A percentile compares a stretch with the other conserved stretches of the same genome.
These are phyloP conservation scores for Rhododendron williamsianum DNA, from an alignment of 148 eudicot species.

Conservation along the genomic window DNA sequence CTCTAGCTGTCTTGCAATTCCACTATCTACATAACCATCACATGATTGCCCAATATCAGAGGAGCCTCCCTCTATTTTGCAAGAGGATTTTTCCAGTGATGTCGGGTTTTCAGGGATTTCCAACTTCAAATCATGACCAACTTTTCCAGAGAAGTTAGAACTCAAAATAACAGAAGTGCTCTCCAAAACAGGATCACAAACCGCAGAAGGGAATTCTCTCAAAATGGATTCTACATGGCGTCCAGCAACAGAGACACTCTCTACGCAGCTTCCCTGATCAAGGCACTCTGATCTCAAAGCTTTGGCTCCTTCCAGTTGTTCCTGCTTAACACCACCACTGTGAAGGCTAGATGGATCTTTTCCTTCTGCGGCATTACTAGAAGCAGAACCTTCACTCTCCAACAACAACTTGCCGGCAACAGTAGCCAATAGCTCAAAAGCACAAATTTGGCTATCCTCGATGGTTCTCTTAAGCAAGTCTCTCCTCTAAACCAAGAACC, in stretches of 20 bases:
- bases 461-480: conserved; percentile 32
- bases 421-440: conserved; percentile 89
- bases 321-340: conserved; percentile 35
- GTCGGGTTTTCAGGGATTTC: conserved; percentile 24
- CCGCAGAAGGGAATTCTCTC: conserved; percentile 30
- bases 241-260: conserved; percentile 57
- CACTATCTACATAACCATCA: conserved; percentile 36
- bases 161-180: conserved; percentile 37
- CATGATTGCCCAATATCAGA: conserved; percentile 37
- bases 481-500: conserved; percentile 46
- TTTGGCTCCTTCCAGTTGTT: conserved; percentile 36
- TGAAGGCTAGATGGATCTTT: conserved; percentile 27
- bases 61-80: conserved; percentile 36
- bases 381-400: conserved; percentile 90
- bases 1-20: conserved; percentile 26
- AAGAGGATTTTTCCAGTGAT: conserved; percentile 20
- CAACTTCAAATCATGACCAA: conserved; percentile 35
- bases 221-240: conserved; percentile 21
- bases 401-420: conserved; percentile 89
- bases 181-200: conserved; percentile 30
- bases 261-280: conserved; percentile 83
- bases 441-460: conserved; percentile 53
- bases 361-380: conserved; percentile 61
- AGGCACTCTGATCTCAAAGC: conserved; percentile 38
- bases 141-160: conserved; percentile 40